phyloP scores from a whole-genome alignment of 306 rosid genomes.

The Crotalaria pallida region DNA sequence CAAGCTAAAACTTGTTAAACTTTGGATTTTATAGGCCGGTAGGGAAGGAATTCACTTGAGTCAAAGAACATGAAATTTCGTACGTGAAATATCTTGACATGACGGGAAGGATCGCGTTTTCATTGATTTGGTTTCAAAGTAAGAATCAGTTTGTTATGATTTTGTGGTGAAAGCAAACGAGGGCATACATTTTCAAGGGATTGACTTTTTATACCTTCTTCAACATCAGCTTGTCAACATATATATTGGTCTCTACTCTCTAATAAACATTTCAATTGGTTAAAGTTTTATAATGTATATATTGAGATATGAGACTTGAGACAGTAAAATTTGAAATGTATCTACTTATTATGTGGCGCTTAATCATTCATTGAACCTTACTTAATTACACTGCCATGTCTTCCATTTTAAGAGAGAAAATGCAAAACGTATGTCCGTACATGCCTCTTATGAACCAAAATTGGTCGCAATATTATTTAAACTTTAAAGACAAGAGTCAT shows the following conservation, averaged over 20 bases:
- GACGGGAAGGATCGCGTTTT: constrained; percentile 6
- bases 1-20: neutral
- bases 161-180: constrained; percentile 30
- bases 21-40: constrained; percentile 7
- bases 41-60: constrained; percentile 10
- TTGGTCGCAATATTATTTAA: neutral
- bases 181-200: constrained; percentile 32
- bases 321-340: neutral
- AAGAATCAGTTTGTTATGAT: constrained; percentile 44
- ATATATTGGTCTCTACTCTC: neutral
- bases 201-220: constrained; percentile 31
- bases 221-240: constrained; percentile 16
- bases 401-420: neutral
- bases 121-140: constrained; percentile 26
- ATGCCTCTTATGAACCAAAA: neutral
- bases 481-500: neutral
- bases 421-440: neutral
- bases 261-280: neutral
- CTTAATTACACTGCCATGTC: neutral
- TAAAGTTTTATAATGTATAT: neutral
- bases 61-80: constrained; percentile 14
- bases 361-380: neutral
- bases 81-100: neutral
- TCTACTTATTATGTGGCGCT: neutral
- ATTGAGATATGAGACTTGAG: too few relatives aligned